A percentile compares a stretch with the other conserved stretches of the same genome.
Evolutionary conservation across 1,139 yeast species (phyloP).

Genomic region (Yamadazyma taylorii): DNA sequence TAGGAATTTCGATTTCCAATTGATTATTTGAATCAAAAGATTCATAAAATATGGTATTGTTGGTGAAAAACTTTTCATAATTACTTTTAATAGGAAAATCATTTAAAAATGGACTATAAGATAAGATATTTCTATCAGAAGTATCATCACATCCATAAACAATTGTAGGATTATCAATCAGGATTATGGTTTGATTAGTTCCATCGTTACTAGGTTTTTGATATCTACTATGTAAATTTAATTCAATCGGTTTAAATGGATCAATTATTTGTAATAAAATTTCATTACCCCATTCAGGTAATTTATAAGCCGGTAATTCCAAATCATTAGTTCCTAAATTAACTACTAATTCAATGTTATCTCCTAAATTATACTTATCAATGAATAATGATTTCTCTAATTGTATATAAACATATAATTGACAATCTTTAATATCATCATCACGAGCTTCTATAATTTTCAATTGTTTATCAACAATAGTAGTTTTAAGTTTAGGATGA

Average conservation of each 20-base stretch:
- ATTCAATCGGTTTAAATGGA: constrained; percentile 17
- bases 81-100: constrained; percentile 31
- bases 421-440: constrained; percentile 31
- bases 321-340: constrained; percentile 37
- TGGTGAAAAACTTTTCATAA: constrained; percentile 39
- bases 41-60: constrained; percentile 45
- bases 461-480: constrained; percentile 4
- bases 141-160: constrained; percentile 36
- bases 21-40: constrained; percentile 11
- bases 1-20: constrained; percentile 12
- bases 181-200: constrained; percentile 7
- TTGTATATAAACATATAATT: constrained; percentile 33
- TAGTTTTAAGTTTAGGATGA: constrained; percentile 32
- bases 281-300: constrained; percentile 45
- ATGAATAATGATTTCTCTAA: constrained; percentile 38
- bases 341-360: constrained; percentile 23
- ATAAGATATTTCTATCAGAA: constrained; percentile 27
- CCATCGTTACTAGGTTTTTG: constrained; percentile 27
- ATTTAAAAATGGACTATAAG: constrained; percentile 40
- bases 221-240: constrained; percentile 41
- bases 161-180: constrained; percentile 22
- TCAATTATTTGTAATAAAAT: constrained; percentile 29
- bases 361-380: constrained; percentile 40
- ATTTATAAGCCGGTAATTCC: constrained; percentile 44
- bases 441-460: constrained; percentile 9